Evolutionary conservation across 2,329 filamentous ascomycete species (phyloP).

Genomic region (Diaporthe sp.): DNA sequence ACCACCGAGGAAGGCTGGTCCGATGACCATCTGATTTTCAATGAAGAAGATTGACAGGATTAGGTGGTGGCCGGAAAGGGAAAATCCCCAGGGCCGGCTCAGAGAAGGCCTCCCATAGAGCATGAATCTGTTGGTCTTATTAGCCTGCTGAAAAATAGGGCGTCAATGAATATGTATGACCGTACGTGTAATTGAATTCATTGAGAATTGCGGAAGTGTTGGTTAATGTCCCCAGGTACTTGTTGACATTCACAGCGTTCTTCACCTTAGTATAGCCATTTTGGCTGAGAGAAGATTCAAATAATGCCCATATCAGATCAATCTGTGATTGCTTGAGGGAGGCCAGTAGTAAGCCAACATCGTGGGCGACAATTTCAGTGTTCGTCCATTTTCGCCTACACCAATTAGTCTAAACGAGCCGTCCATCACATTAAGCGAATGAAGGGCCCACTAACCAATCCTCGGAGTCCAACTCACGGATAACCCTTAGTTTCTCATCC

Average conservation of each 20-base stretch:
- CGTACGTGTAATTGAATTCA: neutral
- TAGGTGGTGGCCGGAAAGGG: neutral
- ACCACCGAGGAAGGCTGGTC: neutral
- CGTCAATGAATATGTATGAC: neutral
- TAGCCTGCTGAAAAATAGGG: neutral
- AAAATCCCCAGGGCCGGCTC: neutral
- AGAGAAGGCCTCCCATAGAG: neutral
- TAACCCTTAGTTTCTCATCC: neutral
- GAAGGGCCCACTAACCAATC: neutral
- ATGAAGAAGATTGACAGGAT: neutral
- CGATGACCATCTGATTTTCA: neutral
- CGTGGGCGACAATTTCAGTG: neutral
- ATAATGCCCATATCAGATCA: neutral
- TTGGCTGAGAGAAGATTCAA: neutral
- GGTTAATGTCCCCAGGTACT: neutral
- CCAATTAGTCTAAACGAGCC: neutral
- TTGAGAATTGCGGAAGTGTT: neutral
- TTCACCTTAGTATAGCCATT: neutral
- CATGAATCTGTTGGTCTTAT: neutral
- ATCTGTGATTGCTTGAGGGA: neutral
- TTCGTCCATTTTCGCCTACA: constrained; percentile 14
- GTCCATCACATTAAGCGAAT: too few species aligned
- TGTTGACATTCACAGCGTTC: neutral
- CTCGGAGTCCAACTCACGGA: neutral
- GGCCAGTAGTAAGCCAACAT: constrained; percentile 1